phyloP scores from a whole-genome alignment of 257 asterid genomes.

The Lavandula angustifolia region DNA sequence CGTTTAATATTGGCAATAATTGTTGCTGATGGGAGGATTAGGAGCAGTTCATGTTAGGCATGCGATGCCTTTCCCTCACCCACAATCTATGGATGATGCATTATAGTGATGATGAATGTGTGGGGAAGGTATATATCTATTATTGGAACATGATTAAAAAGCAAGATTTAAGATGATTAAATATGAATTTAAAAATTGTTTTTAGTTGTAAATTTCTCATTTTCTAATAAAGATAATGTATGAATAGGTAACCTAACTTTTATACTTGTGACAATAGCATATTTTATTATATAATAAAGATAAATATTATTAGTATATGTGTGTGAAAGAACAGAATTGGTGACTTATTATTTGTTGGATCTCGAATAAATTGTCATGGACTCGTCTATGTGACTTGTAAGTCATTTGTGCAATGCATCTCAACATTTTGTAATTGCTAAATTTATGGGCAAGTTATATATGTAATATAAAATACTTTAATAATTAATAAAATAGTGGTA shows the following conservation, averaged over 20 bases:
- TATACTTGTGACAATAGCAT: no score
- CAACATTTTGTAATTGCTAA: neutral
- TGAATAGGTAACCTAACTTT: no score
- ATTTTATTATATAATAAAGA: no score
- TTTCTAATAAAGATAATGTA: neutral
- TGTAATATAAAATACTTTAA: no score
- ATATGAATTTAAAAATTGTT: neutral
- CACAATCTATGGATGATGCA: constrained; percentile 34
- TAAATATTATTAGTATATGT: no score
- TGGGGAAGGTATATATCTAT: constrained; percentile 29
- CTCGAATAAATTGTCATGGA: neutral
- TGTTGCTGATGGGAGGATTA: constrained; percentile 1
- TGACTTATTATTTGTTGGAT: no score
- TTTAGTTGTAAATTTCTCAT: constrained; percentile 10
- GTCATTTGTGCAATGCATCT: neutral
- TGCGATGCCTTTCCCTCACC: constrained; percentile 25
- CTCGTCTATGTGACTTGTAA: neutral
- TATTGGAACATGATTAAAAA: constrained; percentile 18
- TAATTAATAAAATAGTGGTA: constrained; percentile 12
- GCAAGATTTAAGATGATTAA: constrained; percentile 21
- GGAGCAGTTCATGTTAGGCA: constrained; percentile 31
- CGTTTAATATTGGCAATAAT: constrained; percentile 13
- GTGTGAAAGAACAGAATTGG: no score
- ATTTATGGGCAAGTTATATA: neutral
- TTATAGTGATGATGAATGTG: constrained; percentile 23